Percentiles rank a stretch among this genome's conserved stretches.
These are phyloP conservation scores for Arthrobotrys megalospora DNA, from an alignment of 2,329 filamentous ascomycete genomes.

Conservation along the genomic window DNA sequence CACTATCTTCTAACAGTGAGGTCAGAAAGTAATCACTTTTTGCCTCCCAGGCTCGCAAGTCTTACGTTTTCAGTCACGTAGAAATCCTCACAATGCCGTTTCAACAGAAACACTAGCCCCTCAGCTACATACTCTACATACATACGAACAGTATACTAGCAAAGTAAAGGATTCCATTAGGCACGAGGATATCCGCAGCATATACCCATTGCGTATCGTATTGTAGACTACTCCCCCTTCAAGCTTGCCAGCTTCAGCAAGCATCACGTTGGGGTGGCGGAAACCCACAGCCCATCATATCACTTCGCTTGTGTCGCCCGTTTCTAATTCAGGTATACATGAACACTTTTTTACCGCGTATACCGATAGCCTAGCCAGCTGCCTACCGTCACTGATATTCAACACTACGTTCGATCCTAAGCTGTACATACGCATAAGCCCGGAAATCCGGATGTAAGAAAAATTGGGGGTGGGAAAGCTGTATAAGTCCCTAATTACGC, in stretches of 20 bases:
- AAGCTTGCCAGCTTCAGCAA: too few relatives aligned
- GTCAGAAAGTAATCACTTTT: slow-evolving; percentile 11
- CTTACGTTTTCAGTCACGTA: not conserved
- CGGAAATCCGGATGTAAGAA: slow-evolving; percentile 25
- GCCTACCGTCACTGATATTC: not conserved
- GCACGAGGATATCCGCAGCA: too few relatives aligned
- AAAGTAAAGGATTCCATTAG: too few relatives aligned
- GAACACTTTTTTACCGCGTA: slow-evolving; percentile 9
- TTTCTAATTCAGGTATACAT: slow-evolving; percentile 19
- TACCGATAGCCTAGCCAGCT: slow-evolving; percentile 9
- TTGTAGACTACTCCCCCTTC: too few relatives aligned
- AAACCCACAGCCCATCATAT: slow-evolving; percentile 14
- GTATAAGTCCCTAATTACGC: too few relatives aligned
- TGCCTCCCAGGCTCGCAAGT: not conserved
- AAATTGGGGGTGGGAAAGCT: too few relatives aligned
- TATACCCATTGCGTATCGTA: too few relatives aligned
- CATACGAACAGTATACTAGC: too few relatives aligned
- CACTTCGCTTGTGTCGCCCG: slow-evolving; percentile 17
- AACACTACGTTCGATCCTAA: not conserved
- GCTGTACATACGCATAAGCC: slow-evolving; percentile 9
- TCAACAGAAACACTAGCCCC: too few relatives aligned
- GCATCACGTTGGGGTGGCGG: not conserved
- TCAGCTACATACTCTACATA: too few relatives aligned
- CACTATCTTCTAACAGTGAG: slow-evolving; percentile 8
- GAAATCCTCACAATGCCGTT: too few relatives aligned